Evolutionary conservation across 257 asterid genomes (phyloP).

Genomic region (Gentiana straminea): DNA sequence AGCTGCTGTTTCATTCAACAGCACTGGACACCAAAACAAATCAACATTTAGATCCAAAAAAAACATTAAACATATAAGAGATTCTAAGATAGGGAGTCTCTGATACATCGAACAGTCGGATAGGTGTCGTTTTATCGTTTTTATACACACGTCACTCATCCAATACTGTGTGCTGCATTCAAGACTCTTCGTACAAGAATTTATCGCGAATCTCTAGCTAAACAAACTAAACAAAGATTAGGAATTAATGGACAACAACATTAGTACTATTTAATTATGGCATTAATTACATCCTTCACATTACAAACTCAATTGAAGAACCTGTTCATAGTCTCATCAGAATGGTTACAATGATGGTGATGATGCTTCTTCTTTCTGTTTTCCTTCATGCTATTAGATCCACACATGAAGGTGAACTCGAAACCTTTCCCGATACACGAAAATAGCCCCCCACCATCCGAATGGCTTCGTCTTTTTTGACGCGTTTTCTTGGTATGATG

Average conservation of each 20-base stretch:
- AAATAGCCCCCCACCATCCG: conserved; percentile 35
- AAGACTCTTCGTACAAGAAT: too few species aligned
- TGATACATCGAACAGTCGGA: too few species aligned
- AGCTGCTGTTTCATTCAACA: not conserved
- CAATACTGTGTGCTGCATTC: too few species aligned
- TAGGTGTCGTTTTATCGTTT: too few species aligned
- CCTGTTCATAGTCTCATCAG: conserved; percentile 13
- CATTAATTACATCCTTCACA: not conserved
- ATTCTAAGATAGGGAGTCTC: too few species aligned
- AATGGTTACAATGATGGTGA: conserved; percentile 6
- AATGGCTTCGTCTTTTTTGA: conserved; percentile 6
- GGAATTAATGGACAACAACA: not conserved
- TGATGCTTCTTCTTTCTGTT: conserved; percentile 12
- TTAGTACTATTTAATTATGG: not conserved
- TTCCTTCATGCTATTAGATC: conserved; percentile 29
- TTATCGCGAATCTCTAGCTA: too few species aligned
- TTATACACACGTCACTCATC: too few species aligned
- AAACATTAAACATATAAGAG: not conserved
- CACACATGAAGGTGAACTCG: conserved; percentile 49
- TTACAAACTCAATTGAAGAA: conserved; percentile 9
- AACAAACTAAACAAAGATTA: too few species aligned
- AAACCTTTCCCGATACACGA: conserved; percentile 62
- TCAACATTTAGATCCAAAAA: not conserved
- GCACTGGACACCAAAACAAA: not conserved
- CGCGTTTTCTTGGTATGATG: not conserved